Evolutionary conservation across 768 basidiomycete species (phyloP), one percentile per base, ranked within the genome.

Genomic region (Serendipita indica): DNA sequence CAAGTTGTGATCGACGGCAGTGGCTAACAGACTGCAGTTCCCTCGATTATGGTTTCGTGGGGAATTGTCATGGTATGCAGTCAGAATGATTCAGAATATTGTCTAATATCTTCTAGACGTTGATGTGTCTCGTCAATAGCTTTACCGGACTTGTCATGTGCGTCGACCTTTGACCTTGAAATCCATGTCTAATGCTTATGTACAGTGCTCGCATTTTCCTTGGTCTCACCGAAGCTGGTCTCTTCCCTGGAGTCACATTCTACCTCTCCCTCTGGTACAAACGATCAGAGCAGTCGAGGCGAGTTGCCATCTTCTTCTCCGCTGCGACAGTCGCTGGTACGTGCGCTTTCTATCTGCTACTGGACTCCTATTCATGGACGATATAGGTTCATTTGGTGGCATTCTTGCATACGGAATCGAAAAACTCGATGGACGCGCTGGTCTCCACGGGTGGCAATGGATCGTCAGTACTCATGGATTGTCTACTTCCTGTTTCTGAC

Each of bases 251-350:
- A 1, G 72, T 83, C 34, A 78, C 82, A 6, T 82, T 78, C 67
- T 83, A 79, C 64, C 75, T 82, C 33, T 79, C 79, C 28, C 84
- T 83, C 64, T 90, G 88, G 86, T 90, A 90, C 69, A 83, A 80
- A 65, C 80, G 84, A 27, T 76, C 79, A 10, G 89, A 91, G 64
- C 75, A 85, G 63, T 86, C 84, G 14, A 73, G 77, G 32, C 80
- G 86, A 33, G 72, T 84, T 22, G 84, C 86, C 0, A 60, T 83
- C 14, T 91, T 91, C 72, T 89, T 88, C 70, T 81, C 83, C 2
- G 83, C 86, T 28, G 85, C 86, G 1, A 89, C 87, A 0, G 74
- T 84, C 28, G 80, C 86, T 3, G 88, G 87, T 22, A 28, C 49
- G 4, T n/a, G n/a, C n/a, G n/a, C n/a, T n/a, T n/a, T n/a, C n/a